These are phyloP conservation scores for Pleurotus giganteus DNA, from an alignment of 768 basidiomycete genomes.

Conservation along the genomic window DNA sequence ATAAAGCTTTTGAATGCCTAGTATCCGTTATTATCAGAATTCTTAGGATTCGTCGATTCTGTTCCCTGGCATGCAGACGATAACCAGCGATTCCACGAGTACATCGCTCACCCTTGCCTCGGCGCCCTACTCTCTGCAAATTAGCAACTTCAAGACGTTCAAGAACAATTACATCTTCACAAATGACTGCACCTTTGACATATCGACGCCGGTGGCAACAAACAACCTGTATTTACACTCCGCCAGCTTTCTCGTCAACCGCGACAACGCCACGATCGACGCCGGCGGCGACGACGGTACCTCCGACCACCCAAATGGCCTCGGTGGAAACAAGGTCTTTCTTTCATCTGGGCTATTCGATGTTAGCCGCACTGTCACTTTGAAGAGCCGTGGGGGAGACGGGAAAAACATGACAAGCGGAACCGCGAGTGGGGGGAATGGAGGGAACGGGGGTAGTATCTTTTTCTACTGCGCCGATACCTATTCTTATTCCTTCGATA, in stretches of 20 bases:
- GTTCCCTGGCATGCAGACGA: neutral
- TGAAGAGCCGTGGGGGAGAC: neutral
- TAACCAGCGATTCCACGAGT: neutral
- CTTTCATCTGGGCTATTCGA: neutral
- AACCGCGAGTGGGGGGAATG: neutral
- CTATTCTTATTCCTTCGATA: neutral
- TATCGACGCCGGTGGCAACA: neutral
- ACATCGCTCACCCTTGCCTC: neutral
- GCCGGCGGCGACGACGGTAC: neutral
- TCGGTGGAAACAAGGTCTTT: neutral
- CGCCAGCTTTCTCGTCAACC: neutral
- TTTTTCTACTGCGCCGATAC: neutral
- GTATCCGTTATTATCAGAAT: too few species aligned
- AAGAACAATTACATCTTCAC: neutral
- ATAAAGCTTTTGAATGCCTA: too few species aligned
- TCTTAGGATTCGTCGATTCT: too few species aligned
- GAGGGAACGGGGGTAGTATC: neutral
- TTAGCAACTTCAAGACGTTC: neutral
- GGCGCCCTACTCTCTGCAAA: neutral
- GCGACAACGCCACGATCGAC: neutral
- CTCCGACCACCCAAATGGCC: neutral
- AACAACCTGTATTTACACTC: neutral
- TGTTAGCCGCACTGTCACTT: neutral
- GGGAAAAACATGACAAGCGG: neutral
- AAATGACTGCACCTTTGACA: neutral